Evolutionary conservation across 2,329 filamentous ascomycete species (phyloP).

Genomic region (Berkeleyomyces basicola): DNA sequence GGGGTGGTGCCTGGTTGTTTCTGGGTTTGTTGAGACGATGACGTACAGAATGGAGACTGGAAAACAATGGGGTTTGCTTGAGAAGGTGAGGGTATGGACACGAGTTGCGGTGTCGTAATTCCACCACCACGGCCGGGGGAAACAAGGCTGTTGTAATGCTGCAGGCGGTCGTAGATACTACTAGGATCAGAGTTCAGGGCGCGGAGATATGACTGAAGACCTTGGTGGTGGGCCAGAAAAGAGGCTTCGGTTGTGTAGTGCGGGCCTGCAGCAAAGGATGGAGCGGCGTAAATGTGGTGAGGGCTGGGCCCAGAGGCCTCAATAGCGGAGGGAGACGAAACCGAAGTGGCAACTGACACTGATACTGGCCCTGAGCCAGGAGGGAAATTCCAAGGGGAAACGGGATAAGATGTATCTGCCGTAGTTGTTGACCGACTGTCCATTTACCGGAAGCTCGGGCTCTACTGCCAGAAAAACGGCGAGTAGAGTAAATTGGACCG

Average conservation of each 20-base stretch:
- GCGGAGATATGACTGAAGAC: slow-evolving; percentile 38
- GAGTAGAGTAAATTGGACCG: slow-evolving; percentile 5
- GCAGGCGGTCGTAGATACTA: slow-evolving; percentile 44
- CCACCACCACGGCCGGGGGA: slow-evolving; percentile 39
- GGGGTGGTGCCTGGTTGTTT: slow-evolving; percentile 2
- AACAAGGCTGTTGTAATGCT: slow-evolving; percentile 49
- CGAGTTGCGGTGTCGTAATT: slow-evolving; percentile 35
- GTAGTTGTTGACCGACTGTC: slow-evolving; percentile 33
- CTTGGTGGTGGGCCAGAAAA: slow-evolving; percentile 26
- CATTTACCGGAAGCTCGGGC: slow-evolving; percentile 25
- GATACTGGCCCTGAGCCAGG: slow-evolving; percentile 10
- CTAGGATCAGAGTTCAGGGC: slow-evolving; percentile 36
- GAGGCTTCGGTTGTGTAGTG: slow-evolving; percentile 16
- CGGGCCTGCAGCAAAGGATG: slow-evolving; percentile 2
- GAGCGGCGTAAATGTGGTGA: slow-evolving; percentile 2
- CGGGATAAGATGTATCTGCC: slow-evolving; percentile 31
- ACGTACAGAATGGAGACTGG: not conserved
- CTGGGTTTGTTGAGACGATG: not conserved
- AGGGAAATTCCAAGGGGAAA: slow-evolving; percentile 25
- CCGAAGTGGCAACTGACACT: slow-evolving; percentile 7
- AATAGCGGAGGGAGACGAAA: slow-evolving; percentile 4
- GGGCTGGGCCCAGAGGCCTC: slow-evolving; percentile 7
- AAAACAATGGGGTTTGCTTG: not conserved
- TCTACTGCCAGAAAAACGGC: slow-evolving; percentile 16
- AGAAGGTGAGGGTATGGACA: slow-evolving; percentile 37